Evolutionary conservation across 257 asterid species (phyloP).

Genomic region (Scutellaria barbata): DNA sequence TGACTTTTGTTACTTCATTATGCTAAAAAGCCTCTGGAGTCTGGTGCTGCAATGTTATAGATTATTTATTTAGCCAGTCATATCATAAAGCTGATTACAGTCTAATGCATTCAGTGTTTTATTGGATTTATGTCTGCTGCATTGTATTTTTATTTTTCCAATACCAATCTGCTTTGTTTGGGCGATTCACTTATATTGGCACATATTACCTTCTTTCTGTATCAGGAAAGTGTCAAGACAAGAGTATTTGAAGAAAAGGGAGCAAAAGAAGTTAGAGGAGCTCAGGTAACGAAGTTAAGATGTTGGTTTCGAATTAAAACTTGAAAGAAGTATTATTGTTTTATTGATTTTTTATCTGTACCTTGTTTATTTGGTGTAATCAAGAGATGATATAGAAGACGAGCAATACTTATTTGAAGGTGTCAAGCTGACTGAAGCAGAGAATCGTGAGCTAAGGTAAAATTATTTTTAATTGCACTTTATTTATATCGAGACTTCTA

Average conservation of each 20-base stretch:
- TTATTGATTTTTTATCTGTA: conserved; percentile 25
- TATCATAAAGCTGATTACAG: conserved; percentile 12
- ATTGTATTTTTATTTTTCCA: background rate
- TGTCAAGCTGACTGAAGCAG: conserved; percentile 76
- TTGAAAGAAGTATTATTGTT: conserved; percentile 26
- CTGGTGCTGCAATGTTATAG: conserved; percentile 9
- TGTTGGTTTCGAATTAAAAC: conserved; percentile 5
- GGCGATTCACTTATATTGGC: conserved; percentile 28
- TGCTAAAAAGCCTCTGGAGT: background rate
- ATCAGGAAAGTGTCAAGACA: conserved; percentile 81
- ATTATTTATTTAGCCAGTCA: background rate
- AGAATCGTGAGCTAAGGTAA: conserved; percentile 70
- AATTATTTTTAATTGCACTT: conserved; percentile 23
- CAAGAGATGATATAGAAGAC: conserved; percentile 88
- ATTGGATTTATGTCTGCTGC: conserved; percentile 6
- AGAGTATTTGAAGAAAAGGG: conserved; percentile 91
- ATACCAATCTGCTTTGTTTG: conserved; percentile 13
- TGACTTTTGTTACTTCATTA: background rate
- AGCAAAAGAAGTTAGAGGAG: conserved; percentile 89
- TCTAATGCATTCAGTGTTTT: background rate
- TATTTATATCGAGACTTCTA: conserved; percentile 11
- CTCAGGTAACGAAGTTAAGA: conserved; percentile 56
- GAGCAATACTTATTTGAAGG: conserved; percentile 85
- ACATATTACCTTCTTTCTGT: conserved; percentile 24
- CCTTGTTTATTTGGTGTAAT: conserved; percentile 32